Conservation (phyloP, 805 yeast species). For the Kregervanrija fluxuum region DNA sequence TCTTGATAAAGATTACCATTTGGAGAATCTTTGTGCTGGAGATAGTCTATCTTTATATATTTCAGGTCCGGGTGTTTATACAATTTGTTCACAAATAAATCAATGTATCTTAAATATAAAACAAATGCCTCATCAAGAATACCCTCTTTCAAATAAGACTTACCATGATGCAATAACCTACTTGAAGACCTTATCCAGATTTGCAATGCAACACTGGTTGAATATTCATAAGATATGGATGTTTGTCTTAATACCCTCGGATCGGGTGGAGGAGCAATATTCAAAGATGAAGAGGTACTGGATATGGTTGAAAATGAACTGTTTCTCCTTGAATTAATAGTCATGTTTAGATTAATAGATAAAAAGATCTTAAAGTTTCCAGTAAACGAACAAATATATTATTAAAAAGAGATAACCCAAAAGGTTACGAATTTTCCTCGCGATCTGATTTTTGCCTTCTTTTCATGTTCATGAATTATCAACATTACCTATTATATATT, state of each 20-base stretch:
- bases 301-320: conserved; percentile 11
- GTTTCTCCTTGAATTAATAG: too few species aligned
- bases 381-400: too few species aligned
- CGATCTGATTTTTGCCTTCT: not conserved
- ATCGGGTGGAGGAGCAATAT: conserved; percentile 16
- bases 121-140: conserved; percentile 45
- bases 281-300: conserved; percentile 10
- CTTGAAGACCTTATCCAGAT: conserved; percentile 51
- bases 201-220: conserved; percentile 40
- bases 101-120: conserved; percentile 52
- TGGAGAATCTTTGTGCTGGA: conserved; percentile 14
- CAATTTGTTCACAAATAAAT: conserved; percentile 42
- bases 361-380: too few species aligned
- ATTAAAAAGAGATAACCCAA: too few species aligned
- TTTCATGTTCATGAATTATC: not conserved
- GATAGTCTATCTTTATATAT: conserved; percentile 16
- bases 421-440: too few species aligned
- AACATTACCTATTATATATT: not conserved
- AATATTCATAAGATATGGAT: conserved; percentile 49
- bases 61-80: conserved; percentile 39
- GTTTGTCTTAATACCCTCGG: conserved; percentile 35
- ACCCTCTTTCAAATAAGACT: conserved; percentile 35
- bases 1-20: conserved; percentile 20
- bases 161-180: conserved; percentile 40
- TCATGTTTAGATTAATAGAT: too few species aligned